Evolutionary conservation across 345 rosid genomes (phyloP), one percentile per base, ranked within the genome.

Genomic region (Jatropha curcas): DNA sequence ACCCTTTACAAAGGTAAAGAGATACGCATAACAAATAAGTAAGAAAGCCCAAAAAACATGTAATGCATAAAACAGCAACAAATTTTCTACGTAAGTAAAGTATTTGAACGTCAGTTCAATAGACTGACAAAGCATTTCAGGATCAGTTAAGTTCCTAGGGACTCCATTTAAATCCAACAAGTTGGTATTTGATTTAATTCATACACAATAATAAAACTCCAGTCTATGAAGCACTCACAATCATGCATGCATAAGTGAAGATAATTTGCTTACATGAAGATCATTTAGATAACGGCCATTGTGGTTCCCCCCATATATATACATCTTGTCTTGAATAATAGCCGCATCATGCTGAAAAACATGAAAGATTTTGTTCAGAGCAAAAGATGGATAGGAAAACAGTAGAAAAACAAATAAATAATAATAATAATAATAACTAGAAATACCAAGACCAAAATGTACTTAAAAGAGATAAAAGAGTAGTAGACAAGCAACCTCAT

Each of bases 211-310:
- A 46, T 46, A 41, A 8, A 1, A 7, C 37, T 46, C 25, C 56
- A 46, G 56, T 39, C 37, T 28, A 28, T 28, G 7, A 45, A 33
- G 28, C 14, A n/a, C 57, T 31, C 27, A 46, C 62, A 45, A 43
- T 39, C 24, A 65, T 28, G 28, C 41, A 45, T 9, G 7, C 45
- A 8, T 22, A 63, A 48, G 35, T 16, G 43, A 41, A 65, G 25
- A 25, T 48, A 24, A 48, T 37, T 10, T 43, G 69, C 98, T 89
- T 86, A 96, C 99, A 84, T 90, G 92, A 72, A 96, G 90, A 84
- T 96, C 98, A 81, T 82, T 88, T 70, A 93, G 95, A 81, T 96
- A 93, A 62, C 98, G 98, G 17, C 99, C 99, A 79, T 96, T 96
- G 79, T 93, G 97, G 83, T 96, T 96, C 80, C 99, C 99, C 72